phyloP scores from a whole-genome alignment of 179 eudicot genomes.

The Camellia oleifera region DNA sequence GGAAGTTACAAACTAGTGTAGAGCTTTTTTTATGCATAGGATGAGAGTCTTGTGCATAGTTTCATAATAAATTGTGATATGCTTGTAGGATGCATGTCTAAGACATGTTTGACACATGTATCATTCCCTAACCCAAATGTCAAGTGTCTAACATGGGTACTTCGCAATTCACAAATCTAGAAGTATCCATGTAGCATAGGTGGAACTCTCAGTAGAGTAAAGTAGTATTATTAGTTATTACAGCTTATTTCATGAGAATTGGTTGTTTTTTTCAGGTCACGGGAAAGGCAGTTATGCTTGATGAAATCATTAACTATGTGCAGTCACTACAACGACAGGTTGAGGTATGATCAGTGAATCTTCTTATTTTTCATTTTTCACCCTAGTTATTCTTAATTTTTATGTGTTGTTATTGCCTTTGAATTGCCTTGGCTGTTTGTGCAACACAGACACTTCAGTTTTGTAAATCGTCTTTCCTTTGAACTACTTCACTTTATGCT shows the following conservation, averaged over 20 bases:
- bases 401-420: neutral
- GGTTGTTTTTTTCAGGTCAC: conserved; percentile 65
- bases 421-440: neutral
- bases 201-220: neutral
- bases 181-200: neutral
- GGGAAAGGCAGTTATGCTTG: conserved; percentile 99
- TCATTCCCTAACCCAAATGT: too few relatives aligned
- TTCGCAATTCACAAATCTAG: too few relatives aligned
- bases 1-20: too few relatives aligned
- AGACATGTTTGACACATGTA: too few relatives aligned
- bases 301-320: conserved; percentile 94
- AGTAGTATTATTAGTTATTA: conserved; percentile 5
- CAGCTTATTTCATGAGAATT: conserved; percentile 8
- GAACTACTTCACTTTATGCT: neutral
- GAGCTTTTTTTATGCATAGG: too few relatives aligned
- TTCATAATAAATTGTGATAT: too few relatives aligned
- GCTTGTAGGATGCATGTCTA: too few relatives aligned
- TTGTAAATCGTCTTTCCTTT: neutral
- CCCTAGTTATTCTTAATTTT: neutral
- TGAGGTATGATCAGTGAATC: conserved; percentile 49
- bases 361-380: neutral
- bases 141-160: too few relatives aligned
- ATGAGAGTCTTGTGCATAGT: too few relatives aligned
- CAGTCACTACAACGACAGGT: conserved; percentile 96
- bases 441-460: neutral